Conservation (phyloP, 2,329 filamentous ascomycete genomes). For the Fusarium agapanthi region DNA sequence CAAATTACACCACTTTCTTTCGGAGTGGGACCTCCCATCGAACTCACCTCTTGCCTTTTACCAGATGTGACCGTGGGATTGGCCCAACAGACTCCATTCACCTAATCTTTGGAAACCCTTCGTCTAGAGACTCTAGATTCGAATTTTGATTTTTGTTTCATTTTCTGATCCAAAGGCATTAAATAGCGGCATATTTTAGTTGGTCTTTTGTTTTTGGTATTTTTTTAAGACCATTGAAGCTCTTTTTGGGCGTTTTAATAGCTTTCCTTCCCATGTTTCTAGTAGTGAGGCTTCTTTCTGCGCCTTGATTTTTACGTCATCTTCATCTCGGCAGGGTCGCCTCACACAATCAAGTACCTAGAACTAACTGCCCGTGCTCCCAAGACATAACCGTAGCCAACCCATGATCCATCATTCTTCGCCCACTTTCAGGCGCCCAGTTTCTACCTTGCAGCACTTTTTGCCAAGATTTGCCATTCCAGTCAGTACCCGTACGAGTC, state of each 20-base stretch:
- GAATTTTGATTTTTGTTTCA: conserved; percentile 48
- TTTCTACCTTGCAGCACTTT: conserved; percentile 11
- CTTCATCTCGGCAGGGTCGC: conserved; percentile 16
- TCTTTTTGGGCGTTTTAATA: background rate
- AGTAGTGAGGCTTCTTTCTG: conserved; percentile 1
- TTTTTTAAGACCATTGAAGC: background rate
- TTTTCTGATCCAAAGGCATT: background rate
- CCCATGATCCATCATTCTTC: conserved; percentile 28
- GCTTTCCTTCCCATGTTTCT: background rate
- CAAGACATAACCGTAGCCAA: conserved; percentile 2
- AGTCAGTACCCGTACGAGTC: background rate
- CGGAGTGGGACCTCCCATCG: conserved; percentile 76
- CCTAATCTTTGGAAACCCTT: conserved; percentile 60
- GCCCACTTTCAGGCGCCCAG: conserved; percentile 33
- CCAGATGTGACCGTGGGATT: conserved; percentile 77
- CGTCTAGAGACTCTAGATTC: conserved; percentile 52
- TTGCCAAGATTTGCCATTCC: conserved; percentile 18
- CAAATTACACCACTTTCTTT: background rate
- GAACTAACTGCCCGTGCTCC: background rate
- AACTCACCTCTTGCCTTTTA: conserved; percentile 84
- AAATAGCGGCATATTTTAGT: accelerated
- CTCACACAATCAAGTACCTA: background rate
- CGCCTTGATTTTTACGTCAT: conserved; percentile 33
- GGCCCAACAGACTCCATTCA: conserved; percentile 62
- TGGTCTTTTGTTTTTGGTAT: background rate